phyloP scores from a whole-genome alignment of 164 flowering plant species.

The Macadamia integrifolia region DNA sequence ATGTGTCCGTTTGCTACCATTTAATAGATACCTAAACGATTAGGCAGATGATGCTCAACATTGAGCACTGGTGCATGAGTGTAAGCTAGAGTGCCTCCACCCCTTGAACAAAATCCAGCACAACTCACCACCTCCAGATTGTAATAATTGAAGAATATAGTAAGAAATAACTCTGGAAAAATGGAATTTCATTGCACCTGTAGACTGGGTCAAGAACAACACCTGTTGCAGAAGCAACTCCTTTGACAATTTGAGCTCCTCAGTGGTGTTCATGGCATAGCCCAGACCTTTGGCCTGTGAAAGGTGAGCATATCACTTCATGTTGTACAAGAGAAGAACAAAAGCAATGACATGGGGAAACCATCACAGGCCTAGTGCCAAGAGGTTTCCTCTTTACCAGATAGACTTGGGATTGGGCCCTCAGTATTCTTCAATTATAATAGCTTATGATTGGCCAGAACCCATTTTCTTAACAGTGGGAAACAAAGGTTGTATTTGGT shows the following conservation, averaged over 20 bases:
- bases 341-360: not conserved
- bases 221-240: constrained; percentile 77
- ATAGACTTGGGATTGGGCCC: not conserved
- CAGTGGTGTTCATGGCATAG: constrained; percentile 71
- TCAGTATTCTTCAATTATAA: not conserved
- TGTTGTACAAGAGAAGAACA: not conserved
- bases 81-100: not conserved
- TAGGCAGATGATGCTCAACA: too few relatives aligned
- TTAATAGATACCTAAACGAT: too few relatives aligned
- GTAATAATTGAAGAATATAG: not conserved
- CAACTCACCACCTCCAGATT: not conserved
- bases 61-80: too few relatives aligned
- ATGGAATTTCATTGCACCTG: constrained; percentile 39
- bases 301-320: not conserved
- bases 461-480: too few relatives aligned
- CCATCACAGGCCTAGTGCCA: too few relatives aligned
- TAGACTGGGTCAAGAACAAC: constrained; percentile 88
- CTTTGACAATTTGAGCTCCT: constrained; percentile 78
- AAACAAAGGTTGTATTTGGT: too few relatives aligned
- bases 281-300: constrained; percentile 75
- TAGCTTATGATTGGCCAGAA: too few relatives aligned
- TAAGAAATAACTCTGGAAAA: not conserved
- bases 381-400: not conserved
- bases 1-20: too few relatives aligned
- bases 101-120: not conserved